A percentile compares a stretch with the other conserved stretches of the same genome.
phyloP scores from a whole-genome alignment of 768 basidiomycete genomes.

The Stropharia rugosoannulata region DNA sequence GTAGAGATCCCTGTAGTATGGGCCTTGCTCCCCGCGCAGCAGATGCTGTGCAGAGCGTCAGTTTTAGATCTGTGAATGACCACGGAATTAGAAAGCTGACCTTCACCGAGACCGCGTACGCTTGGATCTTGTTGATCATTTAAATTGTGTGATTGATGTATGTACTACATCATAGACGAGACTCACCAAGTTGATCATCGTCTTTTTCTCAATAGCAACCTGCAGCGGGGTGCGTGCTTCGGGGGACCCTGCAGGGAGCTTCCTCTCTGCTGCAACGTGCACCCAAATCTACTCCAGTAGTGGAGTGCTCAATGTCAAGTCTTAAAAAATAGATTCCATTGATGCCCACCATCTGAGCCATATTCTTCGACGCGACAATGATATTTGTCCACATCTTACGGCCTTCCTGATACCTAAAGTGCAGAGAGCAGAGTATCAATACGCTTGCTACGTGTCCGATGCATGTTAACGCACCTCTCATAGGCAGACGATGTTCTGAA shows the following conservation, averaged over 20 bases:
- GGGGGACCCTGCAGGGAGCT: conserved; percentile 16
- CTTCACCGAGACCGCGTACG: conserved; percentile 68
- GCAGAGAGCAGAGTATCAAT: background rate
- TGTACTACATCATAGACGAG: background rate
- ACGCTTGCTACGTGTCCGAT: background rate
- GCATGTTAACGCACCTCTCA: conserved; percentile 44
- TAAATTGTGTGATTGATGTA: background rate
- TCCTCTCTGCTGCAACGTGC: conserved; percentile 48
- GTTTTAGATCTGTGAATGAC: background rate
- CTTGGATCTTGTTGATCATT: conserved; percentile 48
- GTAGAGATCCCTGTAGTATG: conserved; percentile 75
- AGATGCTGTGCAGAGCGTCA: conserved; percentile 41
- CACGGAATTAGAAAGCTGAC: conserved; percentile 24
- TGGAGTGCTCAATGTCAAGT: background rate
- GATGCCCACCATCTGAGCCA: conserved; percentile 49
- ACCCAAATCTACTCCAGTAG: conserved; percentile 46
- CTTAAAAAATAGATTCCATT: background rate
- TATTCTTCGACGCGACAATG: conserved; percentile 51
- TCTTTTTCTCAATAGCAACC: conserved; percentile 69
- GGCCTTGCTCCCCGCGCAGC: conserved; percentile 66
- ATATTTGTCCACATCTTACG: conserved; percentile 72
- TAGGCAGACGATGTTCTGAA: conserved; percentile 76
- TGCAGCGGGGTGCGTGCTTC: conserved; percentile 34
- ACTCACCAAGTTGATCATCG: conserved; percentile 66
- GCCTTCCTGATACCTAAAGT: conserved; percentile 60